A percentile compares a stretch with the other conserved stretches of the same genome.
Conservation (phyloP, 768 basidiomycete species). For the Pleurotus cornucopiae region DNA sequence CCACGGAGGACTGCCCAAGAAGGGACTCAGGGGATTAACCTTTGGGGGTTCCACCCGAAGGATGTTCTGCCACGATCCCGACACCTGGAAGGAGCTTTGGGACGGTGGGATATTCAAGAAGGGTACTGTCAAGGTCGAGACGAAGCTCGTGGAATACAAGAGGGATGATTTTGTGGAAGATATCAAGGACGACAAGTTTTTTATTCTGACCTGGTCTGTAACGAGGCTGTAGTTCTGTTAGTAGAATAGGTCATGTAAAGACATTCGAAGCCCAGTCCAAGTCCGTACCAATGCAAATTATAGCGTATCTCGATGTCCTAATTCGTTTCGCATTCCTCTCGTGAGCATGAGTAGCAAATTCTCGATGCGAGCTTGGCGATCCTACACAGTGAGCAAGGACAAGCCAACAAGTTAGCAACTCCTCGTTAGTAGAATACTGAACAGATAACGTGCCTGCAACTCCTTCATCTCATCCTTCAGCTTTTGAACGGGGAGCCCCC, state of each 20-base stretch:
- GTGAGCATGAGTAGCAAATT: slow-evolving; percentile 65
- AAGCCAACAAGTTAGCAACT: background rate
- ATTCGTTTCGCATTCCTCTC: slow-evolving; percentile 55
- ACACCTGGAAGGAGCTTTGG: slow-evolving; percentile 33
- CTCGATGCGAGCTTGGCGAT: slow-evolving; percentile 78
- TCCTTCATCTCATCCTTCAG: slow-evolving; percentile 83
- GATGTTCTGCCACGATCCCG: slow-evolving; percentile 32
- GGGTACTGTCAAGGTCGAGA: slow-evolving; percentile 26
- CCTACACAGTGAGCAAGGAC: slow-evolving; percentile 27
- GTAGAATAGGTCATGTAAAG: background rate
- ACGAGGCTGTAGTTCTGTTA: slow-evolving; percentile 14
- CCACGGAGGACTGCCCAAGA: slow-evolving; percentile 29
- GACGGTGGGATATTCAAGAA: slow-evolving; percentile 27
- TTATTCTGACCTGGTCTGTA: slow-evolving; percentile 20
- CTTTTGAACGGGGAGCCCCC: slow-evolving; percentile 56
- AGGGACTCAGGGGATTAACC: slow-evolving; percentile 18
- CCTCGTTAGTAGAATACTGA: background rate
- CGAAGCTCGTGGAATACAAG: slow-evolving; percentile 16
- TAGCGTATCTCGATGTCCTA: slow-evolving; percentile 10
- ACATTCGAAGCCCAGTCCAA: background rate
- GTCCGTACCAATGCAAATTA: background rate
- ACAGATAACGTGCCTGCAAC: slow-evolving; percentile 49
- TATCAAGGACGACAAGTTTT: background rate
- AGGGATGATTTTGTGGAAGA: background rate
- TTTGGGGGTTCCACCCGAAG: background rate